Percentiles rank a stretch among this genome's conserved stretches.
phyloP scores from a whole-genome alignment of 345 rosid species.

The Euphorbia peplus region DNA sequence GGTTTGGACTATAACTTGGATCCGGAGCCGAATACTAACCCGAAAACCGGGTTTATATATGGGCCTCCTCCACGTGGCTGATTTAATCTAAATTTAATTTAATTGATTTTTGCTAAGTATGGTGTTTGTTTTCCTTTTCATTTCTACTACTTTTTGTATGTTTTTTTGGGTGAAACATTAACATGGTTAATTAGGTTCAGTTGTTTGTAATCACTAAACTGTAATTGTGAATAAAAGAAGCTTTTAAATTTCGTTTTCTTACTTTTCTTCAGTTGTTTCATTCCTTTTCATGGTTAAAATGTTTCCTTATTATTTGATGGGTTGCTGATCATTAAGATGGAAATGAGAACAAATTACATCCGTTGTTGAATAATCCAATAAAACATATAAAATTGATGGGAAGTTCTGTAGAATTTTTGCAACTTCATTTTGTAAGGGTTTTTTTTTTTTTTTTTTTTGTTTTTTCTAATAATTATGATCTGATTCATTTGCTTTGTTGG shows the following conservation, averaged over 20 bases:
- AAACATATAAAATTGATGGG: too few relatives aligned
- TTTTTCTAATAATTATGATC: too few relatives aligned
- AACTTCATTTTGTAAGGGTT: too few relatives aligned
- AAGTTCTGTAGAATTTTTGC: too few relatives aligned
- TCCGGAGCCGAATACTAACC: constrained; percentile 47
- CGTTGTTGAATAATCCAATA: too few relatives aligned
- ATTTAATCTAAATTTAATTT: too few relatives aligned
- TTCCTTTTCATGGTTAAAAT: neutral
- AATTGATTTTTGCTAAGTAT: too few relatives aligned
- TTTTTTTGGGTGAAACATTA: neutral
- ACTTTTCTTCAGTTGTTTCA: neutral
- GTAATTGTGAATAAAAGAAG: constrained; percentile 13
- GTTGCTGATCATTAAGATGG: too few relatives aligned
- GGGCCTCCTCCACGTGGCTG: constrained; percentile 40
- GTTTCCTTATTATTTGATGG: neutral
- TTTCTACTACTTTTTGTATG: neutral
- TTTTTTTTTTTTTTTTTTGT: too few relatives aligned
- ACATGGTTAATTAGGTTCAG: neutral
- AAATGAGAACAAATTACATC: too few relatives aligned
- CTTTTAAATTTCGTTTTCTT: neutral
- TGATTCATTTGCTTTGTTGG: too few relatives aligned
- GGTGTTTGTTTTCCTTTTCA: neutral
- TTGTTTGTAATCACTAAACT: neutral
- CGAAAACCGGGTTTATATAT: constrained; percentile 36
- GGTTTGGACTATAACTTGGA: constrained; percentile 42